These are phyloP conservation scores for Termitomyces sp. DNA, from an alignment of 1,284 basidiomycete species.

Conservation along the genomic window DNA sequence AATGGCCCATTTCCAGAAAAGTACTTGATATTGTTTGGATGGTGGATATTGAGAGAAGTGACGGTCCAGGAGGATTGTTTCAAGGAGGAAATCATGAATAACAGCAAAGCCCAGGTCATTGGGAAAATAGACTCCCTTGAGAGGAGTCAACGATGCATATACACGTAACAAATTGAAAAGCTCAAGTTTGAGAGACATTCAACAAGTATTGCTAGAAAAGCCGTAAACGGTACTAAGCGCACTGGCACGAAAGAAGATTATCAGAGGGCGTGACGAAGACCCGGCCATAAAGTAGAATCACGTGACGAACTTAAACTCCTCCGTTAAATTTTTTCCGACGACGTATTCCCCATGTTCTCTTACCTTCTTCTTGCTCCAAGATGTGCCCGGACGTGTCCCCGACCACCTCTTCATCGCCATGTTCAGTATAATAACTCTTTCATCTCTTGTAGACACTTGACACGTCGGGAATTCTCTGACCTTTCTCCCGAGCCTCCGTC, in stretches of 20 bases:
- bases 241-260: neutral
- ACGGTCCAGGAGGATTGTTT: conserved; percentile 42
- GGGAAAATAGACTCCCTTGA: conserved; percentile 39
- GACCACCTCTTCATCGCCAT: conserved; percentile 13
- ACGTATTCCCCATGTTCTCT: conserved; percentile 28
- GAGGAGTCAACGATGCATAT: conserved; percentile 52
- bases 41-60: conserved; percentile 59
- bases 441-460: conserved; percentile 18
- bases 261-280: neutral
- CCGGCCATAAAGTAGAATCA: conserved; percentile 23
- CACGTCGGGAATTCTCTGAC: conserved; percentile 14
- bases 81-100: conserved; percentile 52
- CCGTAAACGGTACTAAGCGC: no score
- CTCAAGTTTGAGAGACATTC: conserved; percentile 21
- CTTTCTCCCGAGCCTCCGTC: conserved; percentile 24
- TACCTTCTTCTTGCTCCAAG: conserved; percentile 25
- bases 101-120: conserved; percentile 25
- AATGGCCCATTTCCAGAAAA: conserved; percentile 71
- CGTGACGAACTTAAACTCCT: conserved; percentile 23
- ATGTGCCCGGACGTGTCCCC: conserved; percentile 24
- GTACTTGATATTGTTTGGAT: conserved; percentile 51
- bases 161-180: conserved; percentile 43
- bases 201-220: neutral
- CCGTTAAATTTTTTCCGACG: conserved; percentile 25
- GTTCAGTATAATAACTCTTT: conserved; percentile 25